phyloP scores from a whole-genome alignment of 441 rosid genomes.

The Croton laevigatus region DNA sequence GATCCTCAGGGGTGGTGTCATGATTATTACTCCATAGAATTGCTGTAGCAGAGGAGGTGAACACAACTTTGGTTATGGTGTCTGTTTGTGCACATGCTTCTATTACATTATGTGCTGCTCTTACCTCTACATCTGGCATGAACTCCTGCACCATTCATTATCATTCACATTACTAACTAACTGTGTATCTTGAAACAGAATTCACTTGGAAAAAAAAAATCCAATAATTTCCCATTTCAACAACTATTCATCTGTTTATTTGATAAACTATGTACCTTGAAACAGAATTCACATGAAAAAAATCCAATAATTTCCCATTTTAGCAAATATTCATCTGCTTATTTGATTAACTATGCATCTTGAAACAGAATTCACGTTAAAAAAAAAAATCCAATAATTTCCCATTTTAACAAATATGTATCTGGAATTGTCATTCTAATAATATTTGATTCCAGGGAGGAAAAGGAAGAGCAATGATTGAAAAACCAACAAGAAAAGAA shows the following conservation, averaged over 20 bases:
- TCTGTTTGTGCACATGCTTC: constrained; percentile 70
- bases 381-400: neutral
- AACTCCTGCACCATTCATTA: constrained; percentile 38
- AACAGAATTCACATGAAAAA: neutral
- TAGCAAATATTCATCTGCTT: neutral
- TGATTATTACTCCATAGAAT: constrained; percentile 48
- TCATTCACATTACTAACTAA: neutral
- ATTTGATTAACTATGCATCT: neutral
- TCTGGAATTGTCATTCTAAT: neutral
- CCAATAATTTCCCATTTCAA: neutral
- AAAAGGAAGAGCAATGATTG: neutral
- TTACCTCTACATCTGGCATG: constrained; percentile 61
- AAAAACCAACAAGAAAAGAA: neutral
- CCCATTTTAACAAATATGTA: neutral
- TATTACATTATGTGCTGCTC: constrained; percentile 65
- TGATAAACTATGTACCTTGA: neutral
- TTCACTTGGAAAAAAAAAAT: too few species aligned
- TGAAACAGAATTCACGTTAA: too few species aligned
- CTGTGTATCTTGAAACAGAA: neutral
- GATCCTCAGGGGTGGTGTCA: constrained; percentile 23
- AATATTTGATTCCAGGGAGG: neutral
- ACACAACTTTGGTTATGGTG: constrained; percentile 59
- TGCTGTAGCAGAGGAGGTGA: constrained; percentile 58
- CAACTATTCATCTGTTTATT: neutral
- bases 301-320: neutral